Conservation (phyloP, 192 early-diverging fungal genomes). For the Rhizophlyctis rosea region DNA sequence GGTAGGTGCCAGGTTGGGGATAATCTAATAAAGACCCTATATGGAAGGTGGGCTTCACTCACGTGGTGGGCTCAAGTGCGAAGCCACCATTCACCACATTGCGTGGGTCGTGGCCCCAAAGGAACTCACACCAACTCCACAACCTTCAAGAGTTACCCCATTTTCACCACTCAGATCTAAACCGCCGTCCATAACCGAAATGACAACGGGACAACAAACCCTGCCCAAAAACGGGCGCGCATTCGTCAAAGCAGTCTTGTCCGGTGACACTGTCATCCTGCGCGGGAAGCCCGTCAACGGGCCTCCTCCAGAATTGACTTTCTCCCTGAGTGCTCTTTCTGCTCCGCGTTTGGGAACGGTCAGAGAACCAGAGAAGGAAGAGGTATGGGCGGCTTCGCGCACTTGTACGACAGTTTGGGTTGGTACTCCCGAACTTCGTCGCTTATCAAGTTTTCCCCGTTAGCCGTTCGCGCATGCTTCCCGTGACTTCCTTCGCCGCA, state of each 20-base stretch:
- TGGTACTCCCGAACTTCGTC: too few species aligned
- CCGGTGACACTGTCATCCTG: constrained; percentile 89
- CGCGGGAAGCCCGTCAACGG: constrained; percentile 75
- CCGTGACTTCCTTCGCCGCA: constrained; percentile 83
- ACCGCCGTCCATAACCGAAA: too few species aligned
- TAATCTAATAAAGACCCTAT: too few species aligned
- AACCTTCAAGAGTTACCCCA: too few species aligned
- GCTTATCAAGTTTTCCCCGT: neutral
- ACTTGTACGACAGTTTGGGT: neutral
- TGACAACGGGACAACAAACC: too few species aligned
- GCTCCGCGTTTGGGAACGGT: constrained; percentile 78
- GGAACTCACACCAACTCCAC: too few species aligned
- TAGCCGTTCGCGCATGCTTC: constrained; percentile 68
- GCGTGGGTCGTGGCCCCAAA: too few species aligned
- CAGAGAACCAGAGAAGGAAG: constrained; percentile 78
- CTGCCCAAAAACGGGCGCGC: constrained; percentile 51
- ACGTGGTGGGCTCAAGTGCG: too few species aligned
- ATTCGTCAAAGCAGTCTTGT: constrained; percentile 83
- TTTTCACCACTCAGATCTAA: too few species aligned
- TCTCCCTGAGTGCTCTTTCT: constrained; percentile 76
- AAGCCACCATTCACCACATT: too few species aligned
- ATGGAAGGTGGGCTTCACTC: too few species aligned
- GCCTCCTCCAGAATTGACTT: constrained; percentile 81
- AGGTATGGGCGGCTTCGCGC: constrained; percentile 52
- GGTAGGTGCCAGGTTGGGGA: too few species aligned